Percentiles rank a stretch among this genome's conserved stretches.
phyloP scores from a whole-genome alignment of 2,329 filamentous ascomycete species.

The Exophiala sp. region DNA sequence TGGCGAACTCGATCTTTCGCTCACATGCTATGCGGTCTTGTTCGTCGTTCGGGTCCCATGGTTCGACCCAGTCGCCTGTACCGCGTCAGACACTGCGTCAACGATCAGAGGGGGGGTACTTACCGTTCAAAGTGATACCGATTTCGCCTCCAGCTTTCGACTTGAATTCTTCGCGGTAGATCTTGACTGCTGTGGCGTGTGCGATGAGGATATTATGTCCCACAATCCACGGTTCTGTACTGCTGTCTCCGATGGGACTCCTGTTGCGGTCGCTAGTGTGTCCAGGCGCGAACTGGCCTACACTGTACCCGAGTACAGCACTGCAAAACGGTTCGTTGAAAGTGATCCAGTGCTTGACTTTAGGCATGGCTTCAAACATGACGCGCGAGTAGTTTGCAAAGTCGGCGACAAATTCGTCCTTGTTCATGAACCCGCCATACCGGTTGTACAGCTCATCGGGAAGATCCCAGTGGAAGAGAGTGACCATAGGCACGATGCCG shows the following conservation, averaged over 20 bases:
- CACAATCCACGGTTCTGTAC: conserved; percentile 75
- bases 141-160: conserved; percentile 68
- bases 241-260: conserved; percentile 68
- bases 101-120: conserved; percentile 17
- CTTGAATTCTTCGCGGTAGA: conserved; percentile 81
- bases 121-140: conserved; percentile 81
- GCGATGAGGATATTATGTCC: conserved; percentile 78
- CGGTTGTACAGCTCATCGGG: conserved; percentile 73
- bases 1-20: conserved; percentile 82
- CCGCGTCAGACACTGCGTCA: background rate
- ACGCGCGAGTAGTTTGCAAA: conserved; percentile 75
- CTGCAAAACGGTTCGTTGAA: conserved; percentile 90
- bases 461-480: conserved; percentile 84
- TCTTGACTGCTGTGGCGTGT: conserved; percentile 75
- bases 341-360: conserved; percentile 84
- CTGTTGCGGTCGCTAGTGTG: conserved; percentile 71
- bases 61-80: conserved; percentile 72
- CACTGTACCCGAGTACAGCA: conserved; percentile 73
- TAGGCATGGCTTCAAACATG: conserved; percentile 69
- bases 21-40: conserved; percentile 70
- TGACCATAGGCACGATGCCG: conserved; percentile 76
- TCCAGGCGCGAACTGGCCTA: conserved; percentile 77
- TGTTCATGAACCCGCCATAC: conserved; percentile 77
- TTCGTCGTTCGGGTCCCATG: conserved; percentile 75
- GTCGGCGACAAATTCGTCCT: conserved; percentile 76